Evolutionary conservation across 140 eudicot genomes (phyloP), one percentile per base, ranked within the genome.

Genomic region (Bidens hawaiensis): DNA sequence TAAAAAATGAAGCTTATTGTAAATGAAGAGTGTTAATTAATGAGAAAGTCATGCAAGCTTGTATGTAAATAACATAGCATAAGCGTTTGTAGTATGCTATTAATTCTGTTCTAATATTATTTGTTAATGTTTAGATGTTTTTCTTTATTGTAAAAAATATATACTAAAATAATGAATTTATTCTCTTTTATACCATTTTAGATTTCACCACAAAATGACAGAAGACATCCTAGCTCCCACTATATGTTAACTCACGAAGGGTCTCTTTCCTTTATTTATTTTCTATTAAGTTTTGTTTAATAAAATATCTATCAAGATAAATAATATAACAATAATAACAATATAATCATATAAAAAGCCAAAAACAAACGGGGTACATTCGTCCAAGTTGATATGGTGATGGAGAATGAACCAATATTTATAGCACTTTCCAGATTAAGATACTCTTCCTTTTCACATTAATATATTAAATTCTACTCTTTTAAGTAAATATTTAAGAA

Each of bases 371-470:
- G 54, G 25, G 50, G 26, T 48, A 8, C 53, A 48, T 48, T 48
- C 19, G 54, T 48, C 27, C 27, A 48, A 18, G 54, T 48, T 48
- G 54, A 48, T 48, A 48, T 18, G 54, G 54, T 48, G 54, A 48
- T 48, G 54, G 54, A 48, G 54, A 48, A 48, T 17, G 54, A 38
- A 38, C 54, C 54, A 18, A 48, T 6, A 19, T 48, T 48, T 48
- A 25, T 48, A 48, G 27, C 24, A 48, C 13, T 18, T 48, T 48
- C 45, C 15, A 10, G 45, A 38, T 38, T 38, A 38, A 38, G 45
- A 38, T 2, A 38, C 13, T 38, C 14, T 15, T 38, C 14, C 45
- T 38, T 38, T 38, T 36, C 42, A 36, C 11, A 14, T 36, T 36
- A 9, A 36, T 14, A 36, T 36, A 14, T 36, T 36, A 9, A 36